These are phyloP conservation scores for Fusarium euwallaceae DNA, from an alignment of 2,329 filamentous ascomycete genomes.

Conservation along the genomic window DNA sequence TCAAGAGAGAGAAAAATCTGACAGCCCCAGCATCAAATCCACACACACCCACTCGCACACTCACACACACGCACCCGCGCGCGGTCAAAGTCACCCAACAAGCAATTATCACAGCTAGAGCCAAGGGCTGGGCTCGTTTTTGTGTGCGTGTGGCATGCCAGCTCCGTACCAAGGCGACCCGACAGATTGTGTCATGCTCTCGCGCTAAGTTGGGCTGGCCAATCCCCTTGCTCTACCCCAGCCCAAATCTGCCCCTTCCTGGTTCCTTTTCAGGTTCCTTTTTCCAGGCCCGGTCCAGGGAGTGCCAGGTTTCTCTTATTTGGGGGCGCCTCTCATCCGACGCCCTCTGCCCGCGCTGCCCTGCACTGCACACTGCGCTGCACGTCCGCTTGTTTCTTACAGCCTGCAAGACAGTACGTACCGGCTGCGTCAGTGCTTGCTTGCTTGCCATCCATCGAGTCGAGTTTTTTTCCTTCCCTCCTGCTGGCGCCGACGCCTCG, in stretches of 20 bases:
- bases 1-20: not conserved
- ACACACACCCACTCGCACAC: slow-evolving; percentile 17
- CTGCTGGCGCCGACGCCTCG: not conserved
- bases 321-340: slow-evolving; percentile 32
- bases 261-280: slow-evolving; percentile 42
- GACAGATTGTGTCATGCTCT: slow-evolving; percentile 53
- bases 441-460: slow-evolving; percentile 12
- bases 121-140: not conserved
- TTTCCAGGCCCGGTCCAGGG: slow-evolving; percentile 27
- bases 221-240: slow-evolving; percentile 48
- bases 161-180: slow-evolving; percentile 44
- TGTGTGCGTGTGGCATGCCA: slow-evolving; percentile 16
- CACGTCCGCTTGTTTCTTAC: slow-evolving; percentile 1
- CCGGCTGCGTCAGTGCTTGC: slow-evolving; percentile 11
- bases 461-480: slow-evolving; percentile 5
- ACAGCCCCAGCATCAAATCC: slow-evolving; percentile 7
- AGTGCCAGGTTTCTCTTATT: slow-evolving; percentile 36
- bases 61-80: not conserved
- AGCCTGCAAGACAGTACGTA: slow-evolving; percentile 5
- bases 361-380: slow-evolving; percentile 5
- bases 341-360: not conserved
- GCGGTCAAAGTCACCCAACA: slow-evolving; percentile 4
- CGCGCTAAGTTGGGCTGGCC: slow-evolving; percentile 43
- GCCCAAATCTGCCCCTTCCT: slow-evolving; percentile 45
- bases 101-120: not conserved